phyloP scores from a whole-genome alignment of 208 protist species.

The Phytomonas serpens region DNA sequence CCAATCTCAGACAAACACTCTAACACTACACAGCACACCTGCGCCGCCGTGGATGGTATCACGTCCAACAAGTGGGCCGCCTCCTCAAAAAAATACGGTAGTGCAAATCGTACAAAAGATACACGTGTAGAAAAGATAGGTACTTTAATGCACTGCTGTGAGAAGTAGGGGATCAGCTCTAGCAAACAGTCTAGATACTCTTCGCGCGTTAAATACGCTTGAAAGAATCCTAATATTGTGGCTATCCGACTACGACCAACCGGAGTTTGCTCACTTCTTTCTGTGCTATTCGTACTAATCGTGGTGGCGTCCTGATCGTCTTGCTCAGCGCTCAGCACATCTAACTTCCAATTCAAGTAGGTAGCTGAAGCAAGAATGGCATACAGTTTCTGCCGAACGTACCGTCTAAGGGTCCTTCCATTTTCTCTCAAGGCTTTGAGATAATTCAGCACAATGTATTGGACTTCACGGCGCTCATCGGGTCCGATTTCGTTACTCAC shows the following conservation, averaged over 20 bases:
- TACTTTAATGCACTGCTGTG: constrained; percentile 35
- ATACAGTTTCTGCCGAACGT: constrained; percentile 58
- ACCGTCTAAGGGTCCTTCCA: constrained; percentile 9
- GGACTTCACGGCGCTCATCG: constrained; percentile 58
- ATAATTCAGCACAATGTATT: constrained; percentile 3
- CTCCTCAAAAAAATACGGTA: constrained; percentile 63
- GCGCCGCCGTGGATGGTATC: constrained; percentile 21
- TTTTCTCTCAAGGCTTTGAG: constrained; percentile 3
- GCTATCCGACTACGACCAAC: background rate
- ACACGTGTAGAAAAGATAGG: constrained; percentile 33
- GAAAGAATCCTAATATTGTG: constrained; percentile 37
- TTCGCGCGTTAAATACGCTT: constrained; percentile 29
- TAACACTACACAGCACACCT: constrained; percentile 54
- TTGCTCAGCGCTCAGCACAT: constrained; percentile 25
- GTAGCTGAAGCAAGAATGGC: constrained; percentile 60
- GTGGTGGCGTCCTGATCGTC: constrained; percentile 20
- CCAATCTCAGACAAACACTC: constrained; percentile 37
- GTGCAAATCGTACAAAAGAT: constrained; percentile 36
- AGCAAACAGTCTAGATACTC: constrained; percentile 67
- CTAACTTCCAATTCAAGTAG: constrained; percentile 73
- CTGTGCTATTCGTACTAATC: constrained; percentile 10
- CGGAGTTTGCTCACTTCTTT: background rate
- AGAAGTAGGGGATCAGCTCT: constrained; percentile 68
- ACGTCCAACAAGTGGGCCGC: constrained; percentile 20
- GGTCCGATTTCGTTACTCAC: constrained; percentile 84